Percentiles rank a stretch among this genome's conserved stretches.
phyloP scores from a whole-genome alignment of 225 moss, liverwort and hornwort species.

The Sphagnum contortum region DNA sequence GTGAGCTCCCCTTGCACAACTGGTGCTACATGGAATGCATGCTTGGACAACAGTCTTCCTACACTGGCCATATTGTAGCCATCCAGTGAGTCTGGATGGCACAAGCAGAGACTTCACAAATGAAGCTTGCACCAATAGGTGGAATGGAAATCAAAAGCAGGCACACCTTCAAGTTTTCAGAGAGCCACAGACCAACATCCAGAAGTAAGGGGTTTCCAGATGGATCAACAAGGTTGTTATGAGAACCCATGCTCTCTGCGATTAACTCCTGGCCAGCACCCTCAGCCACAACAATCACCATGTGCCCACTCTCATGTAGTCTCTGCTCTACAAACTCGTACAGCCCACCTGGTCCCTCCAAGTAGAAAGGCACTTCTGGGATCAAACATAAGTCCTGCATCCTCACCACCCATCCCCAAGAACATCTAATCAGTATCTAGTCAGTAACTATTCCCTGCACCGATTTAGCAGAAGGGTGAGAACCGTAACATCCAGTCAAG shows the following conservation, averaged over 20 bases:
- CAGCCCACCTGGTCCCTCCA: slow-evolving; percentile 49
- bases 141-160: no score
- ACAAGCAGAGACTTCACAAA: not conserved
- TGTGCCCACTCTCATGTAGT: slow-evolving; percentile 45
- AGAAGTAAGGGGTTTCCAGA: slow-evolving; percentile 51
- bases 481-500: no score
- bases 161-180: slow-evolving; percentile 42
- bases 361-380: slow-evolving; percentile 59
- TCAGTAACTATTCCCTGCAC: no score
- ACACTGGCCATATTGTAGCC: no score
- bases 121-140: no score
- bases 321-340: slow-evolving; percentile 37
- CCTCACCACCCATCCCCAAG: not conserved
- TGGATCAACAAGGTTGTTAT: slow-evolving; percentile 25
- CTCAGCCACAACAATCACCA: slow-evolving; percentile 59
- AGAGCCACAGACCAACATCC: slow-evolving; percentile 53
- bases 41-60: no score
- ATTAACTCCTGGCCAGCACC: slow-evolving; percentile 61
- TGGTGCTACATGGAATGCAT: no score
- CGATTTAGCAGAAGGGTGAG: no score
- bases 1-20: no score
- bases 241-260: slow-evolving; percentile 17
- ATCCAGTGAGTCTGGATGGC: no score
- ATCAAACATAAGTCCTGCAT: slow-evolving; percentile 58
- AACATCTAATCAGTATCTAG: no score